phyloP scores from a whole-genome alignment of 139 green algal genomes.

The Nannochloris sp. region DNA sequence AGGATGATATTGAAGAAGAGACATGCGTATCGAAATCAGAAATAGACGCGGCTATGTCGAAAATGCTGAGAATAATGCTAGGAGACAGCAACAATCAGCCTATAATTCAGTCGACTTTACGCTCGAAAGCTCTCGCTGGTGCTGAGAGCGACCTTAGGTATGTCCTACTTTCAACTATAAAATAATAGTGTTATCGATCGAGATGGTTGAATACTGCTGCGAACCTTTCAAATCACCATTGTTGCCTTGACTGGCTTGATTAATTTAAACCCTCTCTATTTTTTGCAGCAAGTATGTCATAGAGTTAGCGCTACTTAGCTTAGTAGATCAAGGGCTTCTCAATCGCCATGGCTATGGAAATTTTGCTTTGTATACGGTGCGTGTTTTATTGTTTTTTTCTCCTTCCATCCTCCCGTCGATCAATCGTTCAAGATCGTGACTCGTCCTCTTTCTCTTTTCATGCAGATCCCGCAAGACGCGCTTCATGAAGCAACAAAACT shows the following conservation, averaged over 20 bases:
- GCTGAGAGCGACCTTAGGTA: no score
- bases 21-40: not conserved
- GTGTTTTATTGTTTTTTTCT: not conserved
- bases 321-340: conserved; percentile 17
- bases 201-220: no score
- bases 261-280: no score
- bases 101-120: no score
- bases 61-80: no score
- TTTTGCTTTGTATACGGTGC: conserved; percentile 4
- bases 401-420: not conserved
- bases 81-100: no score
- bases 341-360: conserved; percentile 11
- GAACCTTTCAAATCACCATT: no score
- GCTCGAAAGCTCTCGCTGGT: no score
- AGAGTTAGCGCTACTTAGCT: conserved; percentile 6
- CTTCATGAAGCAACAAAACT: conserved; percentile 5
- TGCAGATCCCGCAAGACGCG: conserved; percentile 9
- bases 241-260: no score
- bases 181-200: no score
- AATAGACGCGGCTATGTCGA: not conserved
- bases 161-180: no score
- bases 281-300: conserved; percentile 20
- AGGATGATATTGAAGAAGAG: no score
- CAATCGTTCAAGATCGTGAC: not conserved
- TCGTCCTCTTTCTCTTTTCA: not conserved